Evolutionary conservation across 2,329 filamentous ascomycete genomes (phyloP).

Genomic region (Colletotrichum ledebouriae): DNA sequence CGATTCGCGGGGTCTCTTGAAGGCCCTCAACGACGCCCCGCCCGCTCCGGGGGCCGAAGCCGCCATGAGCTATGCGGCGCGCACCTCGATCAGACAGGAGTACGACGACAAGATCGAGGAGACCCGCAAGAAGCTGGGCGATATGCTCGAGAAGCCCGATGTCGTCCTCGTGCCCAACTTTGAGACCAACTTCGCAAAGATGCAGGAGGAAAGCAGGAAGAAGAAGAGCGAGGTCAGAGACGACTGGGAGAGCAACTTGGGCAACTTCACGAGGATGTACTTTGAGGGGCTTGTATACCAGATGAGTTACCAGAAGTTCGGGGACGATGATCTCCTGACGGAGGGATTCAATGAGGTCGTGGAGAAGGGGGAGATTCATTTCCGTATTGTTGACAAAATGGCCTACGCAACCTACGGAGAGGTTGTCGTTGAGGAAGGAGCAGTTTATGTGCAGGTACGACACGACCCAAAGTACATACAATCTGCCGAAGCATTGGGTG

Average conservation of each 20-base stretch:
- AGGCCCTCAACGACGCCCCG: constrained; percentile 62
- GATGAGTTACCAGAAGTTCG: constrained; percentile 60
- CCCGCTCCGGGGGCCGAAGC: constrained; percentile 46
- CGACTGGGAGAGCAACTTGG: constrained; percentile 61
- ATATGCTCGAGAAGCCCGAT: constrained; percentile 53
- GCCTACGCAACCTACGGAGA: constrained; percentile 59
- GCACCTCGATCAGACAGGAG: constrained; percentile 57
- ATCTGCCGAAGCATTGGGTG: background rate
- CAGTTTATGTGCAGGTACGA: constrained; percentile 64
- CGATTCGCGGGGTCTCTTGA: constrained; percentile 53
- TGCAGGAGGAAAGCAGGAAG: constrained; percentile 51
- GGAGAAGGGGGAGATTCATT: constrained; percentile 56
- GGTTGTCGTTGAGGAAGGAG: constrained; percentile 61
- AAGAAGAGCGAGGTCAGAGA: constrained; percentile 49
- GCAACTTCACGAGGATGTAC: constrained; percentile 56
- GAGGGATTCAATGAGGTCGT: constrained; percentile 63
- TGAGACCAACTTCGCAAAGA: constrained; percentile 57
- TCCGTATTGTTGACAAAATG: constrained; percentile 63
- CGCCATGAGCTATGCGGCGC: constrained; percentile 58
- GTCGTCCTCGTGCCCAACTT: constrained; percentile 63
- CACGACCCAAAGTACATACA: no score
- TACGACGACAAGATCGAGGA: constrained; percentile 60
- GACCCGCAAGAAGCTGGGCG: constrained; percentile 54
- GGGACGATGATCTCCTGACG: constrained; percentile 61
- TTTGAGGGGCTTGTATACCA: constrained; percentile 58